phyloP scores from a whole-genome alignment of 192 early-diverging fungal species.

The Rhizophagus clarus region DNA sequence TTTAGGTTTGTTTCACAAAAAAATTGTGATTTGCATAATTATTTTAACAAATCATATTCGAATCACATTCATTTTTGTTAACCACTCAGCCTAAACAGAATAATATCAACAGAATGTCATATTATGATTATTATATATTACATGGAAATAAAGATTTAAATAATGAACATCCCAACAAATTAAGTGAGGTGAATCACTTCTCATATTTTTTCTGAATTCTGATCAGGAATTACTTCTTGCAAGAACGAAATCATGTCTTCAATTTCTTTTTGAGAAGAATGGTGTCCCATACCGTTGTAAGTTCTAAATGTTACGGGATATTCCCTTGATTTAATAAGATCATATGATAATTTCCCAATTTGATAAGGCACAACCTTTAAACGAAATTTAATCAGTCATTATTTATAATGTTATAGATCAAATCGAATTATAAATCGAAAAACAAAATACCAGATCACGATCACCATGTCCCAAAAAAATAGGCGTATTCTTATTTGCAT shows the following conservation, averaged over 20 bases:
- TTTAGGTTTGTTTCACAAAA: no score
- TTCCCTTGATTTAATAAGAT: slow-evolving; percentile 57
- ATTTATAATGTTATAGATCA: background rate
- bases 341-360: slow-evolving; percentile 70
- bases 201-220: no score
- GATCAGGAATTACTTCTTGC: slow-evolving; percentile 47
- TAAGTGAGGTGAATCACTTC: no score
- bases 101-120: no score
- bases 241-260: slow-evolving; percentile 71
- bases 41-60: no score
- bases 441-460: slow-evolving; percentile 54
- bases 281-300: slow-evolving; percentile 84
- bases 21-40: no score
- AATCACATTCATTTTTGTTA: no score
- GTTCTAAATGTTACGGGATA: slow-evolving; percentile 75
- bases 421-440: background rate
- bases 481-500: slow-evolving; percentile 69
- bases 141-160: no score
- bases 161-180: no score
- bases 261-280: slow-evolving; percentile 67
- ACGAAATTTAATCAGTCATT: background rate
- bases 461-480: slow-evolving; percentile 88
- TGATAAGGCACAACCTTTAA: slow-evolving; percentile 66
- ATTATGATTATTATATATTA: no score
- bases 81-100: no score